phyloP scores from a whole-genome alignment of 164 flowering plant genomes.

The grape (Vitis vinifera) region ASM3070453v1 NC_081816.1:3698501-3699000 shows the following conservation, averaged over 20 bases:
- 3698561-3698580: conserved; percentile 13
- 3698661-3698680: conserved; percentile 30
- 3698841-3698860: conserved; percentile 31
- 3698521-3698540: too few species aligned
- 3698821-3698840: conserved; percentile 31
- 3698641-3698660: conserved; percentile 39
- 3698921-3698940: conserved; percentile 19
- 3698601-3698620: conserved; percentile 21
- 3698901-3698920: conserved; percentile 27
- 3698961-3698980: conserved; percentile 21
- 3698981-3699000: conserved; percentile 19
- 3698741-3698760: conserved; percentile 32
- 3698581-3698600: conserved; percentile 35
- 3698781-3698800: conserved; percentile 3
- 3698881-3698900: conserved; percentile 13
- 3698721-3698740: conserved; percentile 18
- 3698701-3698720: conserved; percentile 19
- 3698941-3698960: conserved; percentile 23
- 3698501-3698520: too few species aligned
- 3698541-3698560: too few species aligned
- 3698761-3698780: conserved; percentile 29
- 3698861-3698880: conserved; percentile 19
- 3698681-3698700: conserved; percentile 27
- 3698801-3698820: neutral
- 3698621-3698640: conserved; percentile 37